Percentiles rank a stretch among this genome's conserved stretches.
These are phyloP conservation scores for Huiozyma sinensis DNA, from an alignment of 805 yeast genomes.

Conservation along the genomic window DNA sequence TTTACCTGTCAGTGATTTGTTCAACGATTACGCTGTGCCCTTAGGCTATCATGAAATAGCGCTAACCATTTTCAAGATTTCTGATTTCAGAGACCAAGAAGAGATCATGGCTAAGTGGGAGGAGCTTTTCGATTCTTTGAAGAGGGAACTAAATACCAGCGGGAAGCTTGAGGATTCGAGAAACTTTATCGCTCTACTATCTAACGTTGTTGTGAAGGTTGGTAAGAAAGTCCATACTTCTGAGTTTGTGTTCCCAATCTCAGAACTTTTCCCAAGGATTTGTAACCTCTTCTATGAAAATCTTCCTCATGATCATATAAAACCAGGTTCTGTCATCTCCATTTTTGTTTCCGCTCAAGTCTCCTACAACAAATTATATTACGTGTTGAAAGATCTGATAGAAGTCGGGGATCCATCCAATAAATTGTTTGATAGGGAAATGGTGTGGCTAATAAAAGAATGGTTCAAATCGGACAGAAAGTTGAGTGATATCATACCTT, in stretches of 20 bases:
- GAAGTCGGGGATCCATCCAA: conserved; percentile 48
- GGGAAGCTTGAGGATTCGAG: conserved; percentile 22
- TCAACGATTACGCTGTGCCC: conserved; percentile 80
- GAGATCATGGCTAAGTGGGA: conserved; percentile 79
- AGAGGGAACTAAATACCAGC: conserved; percentile 22
- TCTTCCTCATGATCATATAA: conserved; percentile 30
- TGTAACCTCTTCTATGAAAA: conserved; percentile 42
- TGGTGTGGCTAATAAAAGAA: conserved; percentile 49
- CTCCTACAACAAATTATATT: conserved; percentile 53
- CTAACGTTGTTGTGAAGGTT: conserved; percentile 32
- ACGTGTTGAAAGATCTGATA: conserved; percentile 48
- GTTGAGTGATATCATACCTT: conserved; percentile 45
- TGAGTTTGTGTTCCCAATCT: conserved; percentile 73
- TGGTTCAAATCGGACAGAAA: conserved; percentile 62
- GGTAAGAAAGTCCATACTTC: conserved; percentile 59
- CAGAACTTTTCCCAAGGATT: conserved; percentile 55
- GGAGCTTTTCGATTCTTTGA: conserved; percentile 47
- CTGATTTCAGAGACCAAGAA: conserved; percentile 77
- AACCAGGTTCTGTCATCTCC: conserved; percentile 47
- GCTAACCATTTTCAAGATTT: conserved; percentile 62
- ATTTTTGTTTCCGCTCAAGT: conserved; percentile 56
- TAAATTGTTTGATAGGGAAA: conserved; percentile 43
- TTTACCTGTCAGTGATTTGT: conserved; percentile 63
- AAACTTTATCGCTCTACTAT: conserved; percentile 30
- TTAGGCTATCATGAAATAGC: conserved; percentile 79